Percentiles rank a stretch among this genome's conserved stretches.
These are phyloP conservation scores for Penicillium sp. DNA, from an alignment of 2,329 filamentous ascomycete species.

Conservation along the genomic window DNA sequence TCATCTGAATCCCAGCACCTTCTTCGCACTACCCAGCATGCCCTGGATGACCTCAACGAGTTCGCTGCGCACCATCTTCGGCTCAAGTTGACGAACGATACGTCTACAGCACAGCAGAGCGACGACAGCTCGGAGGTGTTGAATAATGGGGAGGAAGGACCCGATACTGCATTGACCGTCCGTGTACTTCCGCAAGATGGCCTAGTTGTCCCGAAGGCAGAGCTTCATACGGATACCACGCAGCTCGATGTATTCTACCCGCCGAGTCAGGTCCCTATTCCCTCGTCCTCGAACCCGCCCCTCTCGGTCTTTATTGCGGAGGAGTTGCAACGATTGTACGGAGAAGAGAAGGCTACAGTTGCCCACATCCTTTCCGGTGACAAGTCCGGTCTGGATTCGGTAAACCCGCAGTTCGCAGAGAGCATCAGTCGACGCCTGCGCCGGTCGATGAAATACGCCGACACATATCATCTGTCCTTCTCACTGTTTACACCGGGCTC, in stretches of 20 bases:
- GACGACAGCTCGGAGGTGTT: constrained; percentile 10
- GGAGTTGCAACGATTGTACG: constrained; percentile 74
- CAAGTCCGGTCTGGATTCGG: constrained; percentile 36
- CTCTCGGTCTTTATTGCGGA: constrained; percentile 75
- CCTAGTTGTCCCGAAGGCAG: constrained; percentile 54
- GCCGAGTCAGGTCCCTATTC: constrained; percentile 64
- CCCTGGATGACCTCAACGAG: constrained; percentile 81
- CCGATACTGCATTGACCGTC: constrained; percentile 64
- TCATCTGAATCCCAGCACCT: constrained; percentile 69
- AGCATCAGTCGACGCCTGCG: constrained; percentile 69
- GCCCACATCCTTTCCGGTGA: constrained; percentile 67
- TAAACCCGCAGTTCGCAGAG: constrained; percentile 50
- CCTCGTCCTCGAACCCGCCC: constrained; percentile 67
- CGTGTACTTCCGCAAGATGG: constrained; percentile 59
- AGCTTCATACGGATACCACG: constrained; percentile 67
- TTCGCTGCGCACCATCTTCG: constrained; percentile 81
- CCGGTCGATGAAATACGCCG: constrained; percentile 83
- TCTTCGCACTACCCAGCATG: constrained; percentile 76
- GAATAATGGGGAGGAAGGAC: constrained; percentile 14
- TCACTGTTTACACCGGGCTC: constrained; percentile 84
- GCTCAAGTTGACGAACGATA: constrained; percentile 57
- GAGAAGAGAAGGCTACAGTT: constrained; percentile 85
- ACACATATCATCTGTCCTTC: constrained; percentile 93
- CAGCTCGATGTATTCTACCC: constrained; percentile 76
- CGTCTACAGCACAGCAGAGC: constrained; percentile 2